Conservation (phyloP, 768 basidiomycete genomes). For the Cubamyces sp. region DNA sequence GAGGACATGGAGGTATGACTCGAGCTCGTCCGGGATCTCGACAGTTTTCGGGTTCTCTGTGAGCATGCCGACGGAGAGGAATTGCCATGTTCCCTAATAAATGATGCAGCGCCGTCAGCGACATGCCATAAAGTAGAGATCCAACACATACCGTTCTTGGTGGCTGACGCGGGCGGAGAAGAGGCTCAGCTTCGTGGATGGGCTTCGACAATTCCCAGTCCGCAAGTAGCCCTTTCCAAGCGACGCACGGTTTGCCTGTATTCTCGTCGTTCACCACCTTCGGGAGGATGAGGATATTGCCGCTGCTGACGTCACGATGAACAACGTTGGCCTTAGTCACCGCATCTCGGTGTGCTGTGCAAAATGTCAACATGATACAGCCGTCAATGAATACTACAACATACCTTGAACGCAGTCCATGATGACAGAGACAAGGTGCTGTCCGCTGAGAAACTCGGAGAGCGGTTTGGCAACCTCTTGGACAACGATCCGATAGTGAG, state of each 20-base stretch:
- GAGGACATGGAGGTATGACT: conserved; percentile 23
- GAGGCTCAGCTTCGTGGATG: neutral
- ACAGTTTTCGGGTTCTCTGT: neutral
- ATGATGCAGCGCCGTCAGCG: neutral
- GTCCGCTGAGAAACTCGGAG: neutral
- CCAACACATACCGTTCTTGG: neutral
- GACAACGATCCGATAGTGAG: conserved; percentile 7
- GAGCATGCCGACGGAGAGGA: conserved; percentile 10
- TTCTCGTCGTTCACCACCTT: neutral
- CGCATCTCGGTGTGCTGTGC: neutral
- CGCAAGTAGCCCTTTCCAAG: neutral
- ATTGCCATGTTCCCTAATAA: conserved; percentile 27
- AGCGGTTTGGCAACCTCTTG: conserved; percentile 3
- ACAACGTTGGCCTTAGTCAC: neutral
- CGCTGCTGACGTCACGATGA: conserved; percentile 13
- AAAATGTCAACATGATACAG: no score
- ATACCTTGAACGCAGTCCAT: neutral
- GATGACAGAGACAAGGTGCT: conserved; percentile 2
- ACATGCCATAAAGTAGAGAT: neutral
- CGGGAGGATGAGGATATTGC: conserved; percentile 11
- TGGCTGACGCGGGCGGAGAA: neutral
- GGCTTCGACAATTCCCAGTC: conserved; percentile 19
- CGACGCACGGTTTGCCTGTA: neutral
- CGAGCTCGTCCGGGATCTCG: conserved; percentile 22
- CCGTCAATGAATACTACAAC: neutral